Conservation (phyloP, 371 early-diverging fungal species). For the Cokeromyces recurvatus region DNA sequence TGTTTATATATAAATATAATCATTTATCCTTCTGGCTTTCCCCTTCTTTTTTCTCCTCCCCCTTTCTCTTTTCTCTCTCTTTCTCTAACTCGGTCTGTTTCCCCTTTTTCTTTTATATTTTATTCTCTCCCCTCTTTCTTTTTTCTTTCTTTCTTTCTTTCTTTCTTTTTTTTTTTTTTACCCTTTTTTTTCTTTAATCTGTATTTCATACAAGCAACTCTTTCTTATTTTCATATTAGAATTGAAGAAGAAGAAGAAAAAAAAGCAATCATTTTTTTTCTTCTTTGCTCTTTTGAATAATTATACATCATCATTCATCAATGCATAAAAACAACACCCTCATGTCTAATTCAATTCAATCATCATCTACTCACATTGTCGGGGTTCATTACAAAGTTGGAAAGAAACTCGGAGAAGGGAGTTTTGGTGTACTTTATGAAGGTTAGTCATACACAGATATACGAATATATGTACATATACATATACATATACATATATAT, state of each 20-base stretch:
- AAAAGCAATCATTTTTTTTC: too few species aligned
- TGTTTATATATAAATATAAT: too few species aligned
- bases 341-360: constrained; percentile 19
- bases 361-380: constrained; percentile 62
- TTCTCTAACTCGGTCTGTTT: constrained; percentile 2
- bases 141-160: constrained; percentile 1
- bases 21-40: too few species aligned
- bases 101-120: constrained; percentile 2
- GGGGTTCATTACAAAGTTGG: constrained; percentile 93
- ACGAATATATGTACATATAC: background rate
- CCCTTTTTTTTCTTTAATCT: constrained; percentile 1
- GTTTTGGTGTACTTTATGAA: constrained; percentile 95
- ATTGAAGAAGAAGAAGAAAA: too few species aligned
- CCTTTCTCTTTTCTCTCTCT: too few species aligned
- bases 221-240: too few species aligned
- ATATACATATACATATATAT: too few species aligned
- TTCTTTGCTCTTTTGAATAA: too few species aligned
- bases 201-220: too few species aligned
- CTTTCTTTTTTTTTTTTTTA: background rate
- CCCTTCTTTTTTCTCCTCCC: too few species aligned
- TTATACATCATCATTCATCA: constrained; percentile 12
- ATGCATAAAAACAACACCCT: constrained; percentile 13
- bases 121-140: background rate
- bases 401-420: constrained; percentile 74
- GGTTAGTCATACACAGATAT: too few species aligned